Conservation (phyloP, 2,329 filamentous ascomycete genomes). For the Hypoxylon sp. region DNA sequence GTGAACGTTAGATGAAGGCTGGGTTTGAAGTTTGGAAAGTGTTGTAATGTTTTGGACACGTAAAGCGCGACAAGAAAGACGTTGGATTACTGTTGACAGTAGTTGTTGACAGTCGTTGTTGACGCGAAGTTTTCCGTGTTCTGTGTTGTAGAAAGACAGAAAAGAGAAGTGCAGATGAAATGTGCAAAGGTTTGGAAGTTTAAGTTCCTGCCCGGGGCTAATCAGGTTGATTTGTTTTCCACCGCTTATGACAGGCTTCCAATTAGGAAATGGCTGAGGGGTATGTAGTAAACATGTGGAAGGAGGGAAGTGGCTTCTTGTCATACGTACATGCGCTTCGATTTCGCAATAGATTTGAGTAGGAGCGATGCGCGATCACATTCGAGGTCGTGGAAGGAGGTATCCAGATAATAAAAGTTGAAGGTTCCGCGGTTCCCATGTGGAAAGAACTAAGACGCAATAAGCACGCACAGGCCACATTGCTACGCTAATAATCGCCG, state of each 20-base stretch:
- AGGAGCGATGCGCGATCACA: slow-evolving; percentile 29
- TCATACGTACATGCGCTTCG: slow-evolving; percentile 32
- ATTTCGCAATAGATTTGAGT: slow-evolving; percentile 16
- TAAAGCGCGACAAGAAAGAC: slow-evolving; percentile 3
- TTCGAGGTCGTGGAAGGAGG: slow-evolving; percentile 33
- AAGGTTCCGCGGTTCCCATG: slow-evolving; percentile 33
- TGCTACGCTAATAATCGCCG: slow-evolving; percentile 32
- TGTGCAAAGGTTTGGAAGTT: slow-evolving; percentile 4
- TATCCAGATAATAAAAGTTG: slow-evolving; percentile 41
- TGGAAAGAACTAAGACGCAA: slow-evolving; percentile 29
- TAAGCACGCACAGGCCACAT: slow-evolving; percentile 35
- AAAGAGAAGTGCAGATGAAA: slow-evolving; percentile 7
- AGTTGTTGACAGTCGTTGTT: slow-evolving; percentile 11
- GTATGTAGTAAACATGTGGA: background rate
- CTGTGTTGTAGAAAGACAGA: slow-evolving; percentile 14
- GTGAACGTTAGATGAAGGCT: background rate
- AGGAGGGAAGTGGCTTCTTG: slow-evolving; percentile 3
- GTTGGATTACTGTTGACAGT: slow-evolving; percentile 7
- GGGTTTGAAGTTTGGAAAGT: slow-evolving; percentile 5
- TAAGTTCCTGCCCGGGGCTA: slow-evolving; percentile 14
- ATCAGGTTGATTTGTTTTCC: slow-evolving; percentile 16
- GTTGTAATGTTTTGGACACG: slow-evolving; percentile 4
- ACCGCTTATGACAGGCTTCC: slow-evolving; percentile 3
- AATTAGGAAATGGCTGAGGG: slow-evolving; percentile 5
- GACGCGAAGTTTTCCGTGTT: slow-evolving; percentile 5